Percentiles rank a stretch among this genome's conserved stretches.
Evolutionary conservation across 495 filamentous ascomycete species (phyloP).

Genomic region (Cercophora scortea): DNA sequence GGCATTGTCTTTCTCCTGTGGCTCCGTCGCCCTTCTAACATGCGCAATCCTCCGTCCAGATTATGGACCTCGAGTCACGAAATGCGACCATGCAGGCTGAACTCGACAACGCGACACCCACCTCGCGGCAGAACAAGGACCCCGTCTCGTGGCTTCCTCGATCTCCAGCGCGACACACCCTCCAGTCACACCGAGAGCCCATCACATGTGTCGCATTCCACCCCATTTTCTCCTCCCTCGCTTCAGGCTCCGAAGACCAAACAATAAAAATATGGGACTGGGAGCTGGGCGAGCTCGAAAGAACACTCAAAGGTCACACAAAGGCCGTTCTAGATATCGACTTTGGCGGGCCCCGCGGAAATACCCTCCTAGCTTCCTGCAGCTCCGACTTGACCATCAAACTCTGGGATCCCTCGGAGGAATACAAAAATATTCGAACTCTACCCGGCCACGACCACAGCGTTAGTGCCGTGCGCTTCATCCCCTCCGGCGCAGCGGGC

Average conservation of each 20-base stretch:
- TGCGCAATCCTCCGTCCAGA: slow-evolving; percentile 39
- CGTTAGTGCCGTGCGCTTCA: slow-evolving; percentile 80
- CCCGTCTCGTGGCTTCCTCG: slow-evolving; percentile 81
- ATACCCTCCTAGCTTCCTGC: slow-evolving; percentile 83
- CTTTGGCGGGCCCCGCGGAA: slow-evolving; percentile 81
- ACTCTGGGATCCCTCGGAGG: slow-evolving; percentile 88
- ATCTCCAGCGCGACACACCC: slow-evolving; percentile 68
- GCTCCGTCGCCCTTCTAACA: slow-evolving; percentile 1
- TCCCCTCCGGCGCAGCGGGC: slow-evolving; percentile 68
- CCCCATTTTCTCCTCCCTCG: slow-evolving; percentile 83
- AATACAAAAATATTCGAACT: slow-evolving; percentile 93
- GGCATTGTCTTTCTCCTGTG: background rate
- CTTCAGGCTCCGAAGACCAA: slow-evolving; percentile 82
- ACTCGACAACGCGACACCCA: slow-evolving; percentile 78
- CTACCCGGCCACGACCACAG: slow-evolving; percentile 90
- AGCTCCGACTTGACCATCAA: slow-evolving; percentile 90
- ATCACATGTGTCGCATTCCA: slow-evolving; percentile 93
- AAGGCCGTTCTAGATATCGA: slow-evolving; percentile 85
- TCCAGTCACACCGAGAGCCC: slow-evolving; percentile 75
- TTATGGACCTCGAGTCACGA: slow-evolving; percentile 85
- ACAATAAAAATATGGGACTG: slow-evolving; percentile 98
- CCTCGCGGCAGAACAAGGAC: slow-evolving; percentile 73
- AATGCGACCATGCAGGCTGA: slow-evolving; percentile 67
- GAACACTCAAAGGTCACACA: slow-evolving; percentile 89
- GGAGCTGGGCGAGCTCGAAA: slow-evolving; percentile 88